phyloP scores from a whole-genome alignment of 495 filamentous ascomycete genomes.

The Neurospora hispaniola region DNA sequence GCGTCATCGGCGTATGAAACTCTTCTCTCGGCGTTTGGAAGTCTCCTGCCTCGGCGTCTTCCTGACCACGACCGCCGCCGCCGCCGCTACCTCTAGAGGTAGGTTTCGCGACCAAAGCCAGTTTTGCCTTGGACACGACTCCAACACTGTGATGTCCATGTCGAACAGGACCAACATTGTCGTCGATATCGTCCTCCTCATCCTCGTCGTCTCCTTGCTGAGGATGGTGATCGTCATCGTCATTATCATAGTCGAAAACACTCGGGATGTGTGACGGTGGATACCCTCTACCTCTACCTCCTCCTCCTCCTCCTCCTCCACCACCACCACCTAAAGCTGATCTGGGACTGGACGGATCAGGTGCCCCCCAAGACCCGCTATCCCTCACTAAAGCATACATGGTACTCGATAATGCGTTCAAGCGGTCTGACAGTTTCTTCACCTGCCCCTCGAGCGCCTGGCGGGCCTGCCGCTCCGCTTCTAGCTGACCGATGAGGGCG shows the following conservation, averaged over 20 bases:
- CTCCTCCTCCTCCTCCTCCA: not conserved
- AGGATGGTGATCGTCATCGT: constrained; percentile 12
- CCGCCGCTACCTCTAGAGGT: not conserved
- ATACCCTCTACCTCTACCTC: not conserved
- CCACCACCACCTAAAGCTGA: not conserved
- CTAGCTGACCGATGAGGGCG: constrained; percentile 32
- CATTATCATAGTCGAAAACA: not conserved
- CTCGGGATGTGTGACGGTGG: not conserved
- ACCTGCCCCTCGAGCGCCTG: constrained; percentile 41
- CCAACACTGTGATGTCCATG: constrained; percentile 11
- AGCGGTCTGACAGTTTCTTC: constrained; percentile 31
- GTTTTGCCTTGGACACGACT: not conserved
- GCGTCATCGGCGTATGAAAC: not conserved
- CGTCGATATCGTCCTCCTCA: constrained; percentile 6
- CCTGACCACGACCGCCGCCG: constrained; percentile 4
- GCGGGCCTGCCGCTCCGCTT: constrained; percentile 38
- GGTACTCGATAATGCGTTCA: constrained; percentile 30
- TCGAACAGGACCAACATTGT: constrained; percentile 9
- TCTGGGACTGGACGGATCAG: constrained; percentile 2
- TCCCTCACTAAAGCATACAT: constrained; percentile 26
- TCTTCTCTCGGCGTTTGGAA: constrained; percentile 38
- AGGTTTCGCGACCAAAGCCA: not conserved
- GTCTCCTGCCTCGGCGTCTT: constrained; percentile 24
- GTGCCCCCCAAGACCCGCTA: constrained; percentile 16
- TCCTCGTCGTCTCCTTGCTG: constrained; percentile 18